phyloP scores from a whole-genome alignment of 257 asterid genomes.

The Leptodermis oblonga region DNA sequence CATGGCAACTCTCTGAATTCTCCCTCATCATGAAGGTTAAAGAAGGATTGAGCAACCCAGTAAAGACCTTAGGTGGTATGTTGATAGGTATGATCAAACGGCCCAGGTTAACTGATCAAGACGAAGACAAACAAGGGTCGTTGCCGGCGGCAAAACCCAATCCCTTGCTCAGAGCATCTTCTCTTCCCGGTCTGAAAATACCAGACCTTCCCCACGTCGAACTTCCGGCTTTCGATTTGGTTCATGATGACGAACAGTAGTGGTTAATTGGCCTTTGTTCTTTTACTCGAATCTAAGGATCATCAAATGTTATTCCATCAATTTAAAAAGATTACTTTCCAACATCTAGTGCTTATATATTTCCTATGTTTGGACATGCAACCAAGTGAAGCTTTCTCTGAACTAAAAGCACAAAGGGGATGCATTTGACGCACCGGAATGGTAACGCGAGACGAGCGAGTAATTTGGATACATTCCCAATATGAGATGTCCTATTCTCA shows the following conservation, averaged over 20 bases:
- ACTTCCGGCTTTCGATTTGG: constrained; percentile 33
- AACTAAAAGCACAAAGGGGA: no score
- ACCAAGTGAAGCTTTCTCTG: no score
- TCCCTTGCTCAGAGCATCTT: constrained; percentile 24
- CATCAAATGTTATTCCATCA: background rate
- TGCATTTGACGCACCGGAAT: no score
- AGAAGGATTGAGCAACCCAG: constrained; percentile 53
- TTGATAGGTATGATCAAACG: constrained; percentile 25
- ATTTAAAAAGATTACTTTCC: no score
- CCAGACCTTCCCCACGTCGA: constrained; percentile 44
- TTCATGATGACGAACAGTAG: constrained; percentile 27
- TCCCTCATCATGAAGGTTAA: constrained; percentile 54
- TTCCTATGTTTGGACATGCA: no score
- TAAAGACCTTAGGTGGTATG: constrained; percentile 37
- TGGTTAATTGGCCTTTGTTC: background rate
- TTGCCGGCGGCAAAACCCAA: constrained; percentile 10
- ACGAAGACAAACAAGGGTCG: constrained; percentile 19
- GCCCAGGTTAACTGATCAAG: constrained; percentile 6
- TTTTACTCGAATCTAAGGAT: background rate
- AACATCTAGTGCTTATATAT: no score
- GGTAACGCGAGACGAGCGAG: no score
- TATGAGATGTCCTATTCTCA: no score
- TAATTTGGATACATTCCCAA: no score
- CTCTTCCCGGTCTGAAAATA: constrained; percentile 40
- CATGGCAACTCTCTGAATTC: constrained; percentile 82